phyloP scores from a whole-genome alignment of 495 filamentous ascomycete genomes.

The Hapsidospora chrysogenum region DNA sequence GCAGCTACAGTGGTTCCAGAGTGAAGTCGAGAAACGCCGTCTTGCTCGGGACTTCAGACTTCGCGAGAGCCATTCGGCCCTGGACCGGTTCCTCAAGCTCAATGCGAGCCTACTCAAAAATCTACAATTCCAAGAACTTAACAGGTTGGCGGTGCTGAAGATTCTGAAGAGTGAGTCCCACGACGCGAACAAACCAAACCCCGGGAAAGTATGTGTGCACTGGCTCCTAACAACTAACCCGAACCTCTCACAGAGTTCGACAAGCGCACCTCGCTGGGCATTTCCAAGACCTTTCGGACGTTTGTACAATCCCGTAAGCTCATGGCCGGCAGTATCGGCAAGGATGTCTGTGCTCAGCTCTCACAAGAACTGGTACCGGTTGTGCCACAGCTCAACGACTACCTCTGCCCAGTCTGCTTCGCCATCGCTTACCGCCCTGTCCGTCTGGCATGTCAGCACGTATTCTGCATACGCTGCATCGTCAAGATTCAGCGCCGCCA shows the following conservation, averaged over 20 bases:
- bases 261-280: conserved; percentile 55
- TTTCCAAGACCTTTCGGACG: conserved; percentile 32
- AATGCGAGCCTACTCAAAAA: conserved; percentile 48
- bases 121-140: conserved; percentile 59
- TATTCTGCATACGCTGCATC: conserved; percentile 60
- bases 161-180: conserved; percentile 53
- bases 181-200: too few relatives aligned
- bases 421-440: conserved; percentile 50
- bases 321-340: conserved; percentile 40
- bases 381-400: conserved; percentile 57
- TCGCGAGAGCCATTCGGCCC: conserved; percentile 33
- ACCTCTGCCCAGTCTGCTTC: conserved; percentile 58
- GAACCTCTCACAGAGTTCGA: conserved; percentile 49
- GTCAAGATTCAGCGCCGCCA: conserved; percentile 48
- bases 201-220: too few relatives aligned
- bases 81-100: conserved; percentile 44
- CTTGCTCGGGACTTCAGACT: conserved; percentile 40
- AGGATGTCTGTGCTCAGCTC: conserved; percentile 47
- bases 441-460: conserved; percentile 42
- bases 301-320: conserved; percentile 29
- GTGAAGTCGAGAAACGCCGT: conserved; percentile 32
- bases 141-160: conserved; percentile 49
- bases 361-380: conserved; percentile 42
- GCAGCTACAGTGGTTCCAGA: conserved; percentile 41
- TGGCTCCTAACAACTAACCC: neutral